These are phyloP conservation scores for Fistulina hepatica DNA, from an alignment of 1,284 basidiomycete genomes.

Conservation along the genomic window DNA sequence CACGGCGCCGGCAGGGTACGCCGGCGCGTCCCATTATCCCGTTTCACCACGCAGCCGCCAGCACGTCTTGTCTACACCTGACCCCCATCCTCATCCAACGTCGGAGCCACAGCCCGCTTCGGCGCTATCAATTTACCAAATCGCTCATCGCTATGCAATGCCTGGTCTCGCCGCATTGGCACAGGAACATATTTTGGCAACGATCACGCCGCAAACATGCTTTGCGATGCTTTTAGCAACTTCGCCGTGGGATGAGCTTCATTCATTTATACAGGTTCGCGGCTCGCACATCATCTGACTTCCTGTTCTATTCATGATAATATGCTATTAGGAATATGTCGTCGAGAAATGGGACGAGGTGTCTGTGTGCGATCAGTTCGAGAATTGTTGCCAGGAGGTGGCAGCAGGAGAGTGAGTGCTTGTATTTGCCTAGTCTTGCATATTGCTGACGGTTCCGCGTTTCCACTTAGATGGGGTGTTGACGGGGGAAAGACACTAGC, in stretches of 20 bases:
- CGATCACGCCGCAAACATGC: constrained; percentile 59
- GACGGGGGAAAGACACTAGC: constrained; percentile 59
- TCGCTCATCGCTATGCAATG: constrained; percentile 73
- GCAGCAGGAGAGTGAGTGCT: constrained; percentile 57
- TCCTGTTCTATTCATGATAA: background rate
- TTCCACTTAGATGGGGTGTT: constrained; percentile 44
- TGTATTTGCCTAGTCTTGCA: constrained; percentile 1
- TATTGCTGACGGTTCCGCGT: constrained; percentile 10
- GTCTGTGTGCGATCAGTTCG: constrained; percentile 50
- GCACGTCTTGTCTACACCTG: constrained; percentile 29
- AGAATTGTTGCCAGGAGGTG: constrained; percentile 57
- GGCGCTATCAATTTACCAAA: constrained; percentile 69
- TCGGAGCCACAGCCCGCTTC: constrained; percentile 52
- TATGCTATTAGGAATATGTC: constrained; percentile 39
- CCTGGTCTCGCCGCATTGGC: constrained; percentile 56
- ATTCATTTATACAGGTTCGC: constrained; percentile 45
- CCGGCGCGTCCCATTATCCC: constrained; percentile 32
- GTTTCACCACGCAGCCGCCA: constrained; percentile 35
- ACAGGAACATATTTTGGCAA: constrained; percentile 64
- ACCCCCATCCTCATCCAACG: constrained; percentile 71
- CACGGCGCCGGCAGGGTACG: constrained; percentile 21
- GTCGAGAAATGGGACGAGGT: constrained; percentile 65
- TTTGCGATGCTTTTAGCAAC: constrained; percentile 66
- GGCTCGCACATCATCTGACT: no score
- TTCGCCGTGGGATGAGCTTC: constrained; percentile 53